Base-by-base conservation (phyloP, 192 early-diverging fungal species). In the Podila clonocystis region DNA sequence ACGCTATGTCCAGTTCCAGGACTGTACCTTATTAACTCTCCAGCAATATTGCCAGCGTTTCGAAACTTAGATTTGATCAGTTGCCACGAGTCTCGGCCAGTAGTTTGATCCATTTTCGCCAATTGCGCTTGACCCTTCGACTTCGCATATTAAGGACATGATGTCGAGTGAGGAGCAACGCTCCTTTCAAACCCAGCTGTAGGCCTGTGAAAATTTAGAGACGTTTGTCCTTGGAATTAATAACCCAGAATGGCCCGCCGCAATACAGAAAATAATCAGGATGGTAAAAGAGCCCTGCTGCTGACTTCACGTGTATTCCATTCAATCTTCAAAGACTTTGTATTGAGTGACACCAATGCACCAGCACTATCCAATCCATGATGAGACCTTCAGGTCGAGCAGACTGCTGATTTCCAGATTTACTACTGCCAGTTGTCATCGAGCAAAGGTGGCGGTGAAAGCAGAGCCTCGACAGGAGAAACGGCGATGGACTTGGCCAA, bases 151-250 rank as follows among this genome's bases (percentile, higher is more conserved):
- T 22, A 66, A 74, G 36, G 59, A 67, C 33, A 5, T 74, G 31
- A 63, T 74, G n/a, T 22, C 19, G 17, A 17, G 50, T 4, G 19
- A 17, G 2, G 9, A 52, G 19, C 50, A 6, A 52, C 9, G 19
- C 17, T 52, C 20, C n/a, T 22, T n/a, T 52, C 30, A 62, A n/a
- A 31, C 28, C 29, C 9, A 38, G 15, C 62, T 66, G 73, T 68
- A 66, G 66, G 66, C 66, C 0, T 74, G 73, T 31, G 30, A 62
- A 12, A 29, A 50, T 3, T 52, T 74, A 8, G 73, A 74, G 50
- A 74, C 73, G 30, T 58, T 74, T 52, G 52, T 74, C 12, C 38
- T 74, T 24, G 73, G 73, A 11, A 30, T 74, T 33, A 61, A 68
- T 29, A 74, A 67, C 34, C 66, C 73, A 31, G 12, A 7, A 30